Percentiles rank a stretch among this genome's conserved stretches.
Evolutionary conservation across 2,329 filamentous ascomycete genomes (phyloP).

Genomic region (Pestalotiopsis sp.): DNA sequence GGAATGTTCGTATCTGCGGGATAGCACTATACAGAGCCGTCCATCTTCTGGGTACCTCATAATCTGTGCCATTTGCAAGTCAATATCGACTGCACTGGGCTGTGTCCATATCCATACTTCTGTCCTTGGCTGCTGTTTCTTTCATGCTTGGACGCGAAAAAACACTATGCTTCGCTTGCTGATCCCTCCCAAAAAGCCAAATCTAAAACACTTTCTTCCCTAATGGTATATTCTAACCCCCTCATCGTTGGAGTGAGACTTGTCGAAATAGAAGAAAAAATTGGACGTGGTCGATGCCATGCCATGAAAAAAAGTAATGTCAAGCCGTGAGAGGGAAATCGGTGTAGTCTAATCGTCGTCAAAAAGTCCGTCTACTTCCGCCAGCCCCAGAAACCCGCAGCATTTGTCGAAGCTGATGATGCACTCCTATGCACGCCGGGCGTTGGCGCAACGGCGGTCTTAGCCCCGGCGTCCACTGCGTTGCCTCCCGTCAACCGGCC

Average conservation of each 20-base stretch:
- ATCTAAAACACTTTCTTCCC: background rate
- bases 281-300: background rate
- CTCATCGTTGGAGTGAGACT: background rate
- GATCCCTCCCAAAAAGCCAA: background rate
- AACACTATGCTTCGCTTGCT: background rate
- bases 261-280: background rate
- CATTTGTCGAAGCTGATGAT: conserved; percentile 20
- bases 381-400: conserved; percentile 59
- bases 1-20: too few relatives aligned
- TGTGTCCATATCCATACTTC: background rate
- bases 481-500: conserved; percentile 44
- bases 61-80: background rate
- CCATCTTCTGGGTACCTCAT: too few relatives aligned
- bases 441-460: conserved; percentile 21
- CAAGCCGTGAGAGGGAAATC: background rate
- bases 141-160: background rate
- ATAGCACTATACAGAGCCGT: too few relatives aligned
- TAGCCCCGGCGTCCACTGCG: conserved; percentile 24
- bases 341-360: background rate
- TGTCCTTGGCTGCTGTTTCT: background rate
- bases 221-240: background rate
- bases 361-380: conserved; percentile 32
- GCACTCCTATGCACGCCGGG: conserved; percentile 22
- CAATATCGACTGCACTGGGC: background rate
- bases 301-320: background rate